Evolutionary conservation across 306 rosid species (phyloP).

Genomic region (Styphnolobium japonicum): DNA sequence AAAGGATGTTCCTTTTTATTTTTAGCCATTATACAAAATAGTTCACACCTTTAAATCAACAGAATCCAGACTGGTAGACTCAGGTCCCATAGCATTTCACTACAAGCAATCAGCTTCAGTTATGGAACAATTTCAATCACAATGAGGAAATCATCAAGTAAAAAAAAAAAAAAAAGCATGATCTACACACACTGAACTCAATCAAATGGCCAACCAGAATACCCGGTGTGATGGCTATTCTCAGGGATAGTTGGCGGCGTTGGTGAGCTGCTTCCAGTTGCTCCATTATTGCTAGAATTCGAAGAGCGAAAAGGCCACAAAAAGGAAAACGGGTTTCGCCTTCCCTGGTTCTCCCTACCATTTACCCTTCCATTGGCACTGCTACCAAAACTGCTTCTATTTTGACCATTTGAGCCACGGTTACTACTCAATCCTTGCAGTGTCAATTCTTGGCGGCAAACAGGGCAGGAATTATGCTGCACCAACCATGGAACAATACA

Average conservation of each 20-base stretch:
- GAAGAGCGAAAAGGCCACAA: conserved; percentile 75
- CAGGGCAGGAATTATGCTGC: conserved; percentile 78
- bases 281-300: conserved; percentile 40
- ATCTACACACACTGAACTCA: conserved; percentile 13
- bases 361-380: conserved; percentile 38
- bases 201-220: conserved; percentile 67
- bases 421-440: conserved; percentile 39
- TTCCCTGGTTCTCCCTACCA: conserved; percentile 49
- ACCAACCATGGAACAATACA: conserved; percentile 79
- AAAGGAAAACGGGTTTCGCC: conserved; percentile 51
- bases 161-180: background rate
- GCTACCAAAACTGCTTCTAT: conserved; percentile 30
- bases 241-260: conserved; percentile 39
- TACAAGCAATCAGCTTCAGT: conserved; percentile 30
- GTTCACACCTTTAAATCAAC: too few species aligned
- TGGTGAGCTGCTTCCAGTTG: conserved; percentile 49
- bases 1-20: too few species aligned
- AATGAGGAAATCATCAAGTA: background rate
- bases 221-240: conserved; percentile 36
- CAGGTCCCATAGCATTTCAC: conserved; percentile 12
- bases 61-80: conserved; percentile 18
- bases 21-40: too few species aligned
- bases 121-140: conserved; percentile 14
- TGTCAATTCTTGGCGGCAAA: conserved; percentile 74
- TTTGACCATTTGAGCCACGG: conserved; percentile 30